Base-by-base conservation (phyloP, 2,329 filamentous ascomycete species). In the Trichophyton rubrum region DNA sequence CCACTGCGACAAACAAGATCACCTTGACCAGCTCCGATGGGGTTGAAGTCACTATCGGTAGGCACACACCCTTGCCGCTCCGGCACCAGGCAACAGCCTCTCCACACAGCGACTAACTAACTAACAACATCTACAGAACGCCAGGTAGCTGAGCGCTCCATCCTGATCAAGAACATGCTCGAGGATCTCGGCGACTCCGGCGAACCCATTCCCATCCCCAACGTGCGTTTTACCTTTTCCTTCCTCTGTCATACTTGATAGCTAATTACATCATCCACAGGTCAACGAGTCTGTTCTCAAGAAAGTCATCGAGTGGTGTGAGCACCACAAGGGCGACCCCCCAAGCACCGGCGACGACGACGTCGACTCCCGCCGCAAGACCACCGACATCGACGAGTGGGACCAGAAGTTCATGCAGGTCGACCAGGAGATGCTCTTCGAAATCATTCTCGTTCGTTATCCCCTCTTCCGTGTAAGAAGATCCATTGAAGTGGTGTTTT, bases 351-450 rank as follows among this genome's bases (percentile, higher is more conserved):
- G 85, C 69, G 92, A 97, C 64, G 93, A 96, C 63, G 90, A 99
- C 69, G 87, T 88, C 64, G 92, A 97, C 69, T 90, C 86, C 58
- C 89, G 93, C 68, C 96, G 96, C 82, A 96, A 96, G 84, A 96
- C 91, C 1, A 97, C 93, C 55, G 93, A 99, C 69, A 99, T 99
- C 66, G 93, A 97, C 62, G 93, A 99, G 77, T 99, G 93, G 93
- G 93, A 99, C 69, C 92, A 97, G 76, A 99, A 99, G 78, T 99
- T 97, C 76, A 97, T 99, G 93, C 92, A 97, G 77, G 93, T 99
- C 17, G 93, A 99, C 74, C 93, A 99, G 73, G 93, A 99, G 78
- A 97, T 99, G 93, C 84, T 99, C 1, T 99, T 99, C 67, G 93
- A 99, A 80, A 97, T 99, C 71, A 99, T 99, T 68, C 82, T 99